Base-by-base conservation (phyloP, 2,329 filamentous ascomycete species). In the Pyrenochaeta sp. region DNA sequence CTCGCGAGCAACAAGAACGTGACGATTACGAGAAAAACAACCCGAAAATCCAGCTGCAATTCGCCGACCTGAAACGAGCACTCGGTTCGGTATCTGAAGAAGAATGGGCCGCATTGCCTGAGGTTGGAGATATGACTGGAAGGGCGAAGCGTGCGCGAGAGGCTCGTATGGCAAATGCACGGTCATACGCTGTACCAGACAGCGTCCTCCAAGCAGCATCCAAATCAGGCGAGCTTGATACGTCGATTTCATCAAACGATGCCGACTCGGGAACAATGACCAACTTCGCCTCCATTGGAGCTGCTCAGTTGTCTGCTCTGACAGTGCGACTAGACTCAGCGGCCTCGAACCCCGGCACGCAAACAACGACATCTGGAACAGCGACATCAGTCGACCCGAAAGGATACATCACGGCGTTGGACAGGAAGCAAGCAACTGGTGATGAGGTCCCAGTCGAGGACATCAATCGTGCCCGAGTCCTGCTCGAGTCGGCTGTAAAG, bases 21-120 rank as follows among this genome's bases (percentile, higher is more conserved):
- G 92, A 97, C 75, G 93, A 98, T 73, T 96, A 97, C 85, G 94
- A 99, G 82, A 89, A 90, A 68, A 94, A 97, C 77, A 98, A 99
- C 76, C 95, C 95, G 13, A 99, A 98, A 80, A 97, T 99, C 51
- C 92, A 96, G 74, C 92, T 97, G 68, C 95, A 99, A 78, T 99
- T 99, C 77, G 93, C 93, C 74, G 95, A 98, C 71, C 82, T 98
- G 50, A 99, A 99, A 80, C 88, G 96, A 72, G 92, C 92, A 5
- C 85, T 99, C 37, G 90, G 91, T 40, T 91, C 89, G 5, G 91
- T 99, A 28, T 91, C 91, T 43, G 94, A 98, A 75, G 94, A 99
- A 62, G 93, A 99, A 70, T 99, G 95, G 95, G 93, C 92, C 39
- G 96, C 89, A 71, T 84, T 99, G 40, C 96, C 95, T 5, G 96